Evolutionary conservation across 2,329 filamentous ascomycete species (phyloP).

Genomic region (Pestalotiopsis sp.): DNA sequence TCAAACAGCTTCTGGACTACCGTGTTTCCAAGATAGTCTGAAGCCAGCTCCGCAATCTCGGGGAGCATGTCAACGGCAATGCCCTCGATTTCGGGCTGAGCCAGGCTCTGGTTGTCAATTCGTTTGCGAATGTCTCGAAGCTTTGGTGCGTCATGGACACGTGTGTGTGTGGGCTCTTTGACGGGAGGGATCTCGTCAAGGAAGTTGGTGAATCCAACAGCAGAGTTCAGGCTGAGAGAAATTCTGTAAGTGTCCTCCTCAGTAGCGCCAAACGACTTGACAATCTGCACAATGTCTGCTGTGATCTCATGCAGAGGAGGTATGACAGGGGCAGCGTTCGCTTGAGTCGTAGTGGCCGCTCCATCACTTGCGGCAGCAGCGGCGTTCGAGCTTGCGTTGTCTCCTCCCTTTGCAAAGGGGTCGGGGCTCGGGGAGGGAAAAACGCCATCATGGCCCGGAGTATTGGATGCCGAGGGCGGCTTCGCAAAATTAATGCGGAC

Average conservation of each 20-base stretch:
- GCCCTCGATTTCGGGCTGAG: slow-evolving; percentile 84
- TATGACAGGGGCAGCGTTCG: slow-evolving; percentile 61
- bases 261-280: slow-evolving; percentile 83
- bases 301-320: slow-evolving; percentile 78
- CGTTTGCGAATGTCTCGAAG: slow-evolving; percentile 95
- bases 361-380: slow-evolving; percentile 44
- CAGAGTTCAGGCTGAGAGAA: slow-evolving; percentile 71
- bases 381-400: slow-evolving; percentile 40
- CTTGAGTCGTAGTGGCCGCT: slow-evolving; percentile 34
- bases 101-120: slow-evolving; percentile 92
- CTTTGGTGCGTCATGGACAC: slow-evolving; percentile 91
- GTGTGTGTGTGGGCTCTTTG: slow-evolving; percentile 83
- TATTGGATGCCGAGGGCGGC: slow-evolving; percentile 86
- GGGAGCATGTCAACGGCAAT: slow-evolving; percentile 94
- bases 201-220: slow-evolving; percentile 75
- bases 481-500: slow-evolving; percentile 98
- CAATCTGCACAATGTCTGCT: slow-evolving; percentile 82
- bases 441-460: slow-evolving; percentile 84
- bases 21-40: slow-evolving; percentile 96
- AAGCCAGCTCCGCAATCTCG: slow-evolving; percentile 91
- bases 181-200: slow-evolving; percentile 86
- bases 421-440: slow-evolving; percentile 92
- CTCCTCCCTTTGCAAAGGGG: slow-evolving; percentile 67
- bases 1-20: slow-evolving; percentile 99
- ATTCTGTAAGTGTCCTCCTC: slow-evolving; percentile 79